Conservation (phyloP, 345 rosid species). For the Camelina laxa region DNA sequence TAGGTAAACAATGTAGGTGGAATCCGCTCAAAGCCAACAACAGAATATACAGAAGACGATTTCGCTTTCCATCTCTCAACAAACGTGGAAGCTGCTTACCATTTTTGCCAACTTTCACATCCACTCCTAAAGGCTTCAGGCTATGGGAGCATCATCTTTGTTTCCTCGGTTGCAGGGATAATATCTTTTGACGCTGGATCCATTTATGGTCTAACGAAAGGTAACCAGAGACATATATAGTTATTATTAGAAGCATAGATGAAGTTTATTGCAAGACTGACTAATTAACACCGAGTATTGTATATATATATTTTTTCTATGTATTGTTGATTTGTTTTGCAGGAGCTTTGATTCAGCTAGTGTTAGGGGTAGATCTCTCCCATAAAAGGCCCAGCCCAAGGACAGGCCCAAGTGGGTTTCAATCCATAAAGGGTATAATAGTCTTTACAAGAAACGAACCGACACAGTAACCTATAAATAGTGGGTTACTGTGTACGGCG, state of each 20-base stretch:
- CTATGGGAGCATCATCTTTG: slow-evolving; percentile 55
- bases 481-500: too few relatives aligned
- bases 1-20: slow-evolving; percentile 61
- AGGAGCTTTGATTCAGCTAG: slow-evolving; percentile 59
- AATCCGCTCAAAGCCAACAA: slow-evolving; percentile 40
- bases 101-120: slow-evolving; percentile 59
- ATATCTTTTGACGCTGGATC: slow-evolving; percentile 34
- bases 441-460: too few relatives aligned
- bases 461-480: too few relatives aligned
- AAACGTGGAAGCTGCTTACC: slow-evolving; percentile 60
- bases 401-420: too few relatives aligned
- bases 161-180: slow-evolving; percentile 51
- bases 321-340: not conserved
- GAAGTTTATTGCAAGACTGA: not conserved
- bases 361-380: too few relatives aligned
- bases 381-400: too few relatives aligned
- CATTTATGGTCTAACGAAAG: slow-evolving; percentile 42
- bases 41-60: slow-evolving; percentile 51
- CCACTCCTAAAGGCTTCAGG: slow-evolving; percentile 63
- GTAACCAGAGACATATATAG: not conserved
- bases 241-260: too few relatives aligned
- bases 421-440: too few relatives aligned
- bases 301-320: not conserved
- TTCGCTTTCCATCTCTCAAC: slow-evolving; percentile 42
- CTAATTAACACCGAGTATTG: not conserved